Evolutionary conservation across 2,329 filamentous ascomycete genomes (phyloP).

Genomic region (Cladosporium sp.): DNA sequence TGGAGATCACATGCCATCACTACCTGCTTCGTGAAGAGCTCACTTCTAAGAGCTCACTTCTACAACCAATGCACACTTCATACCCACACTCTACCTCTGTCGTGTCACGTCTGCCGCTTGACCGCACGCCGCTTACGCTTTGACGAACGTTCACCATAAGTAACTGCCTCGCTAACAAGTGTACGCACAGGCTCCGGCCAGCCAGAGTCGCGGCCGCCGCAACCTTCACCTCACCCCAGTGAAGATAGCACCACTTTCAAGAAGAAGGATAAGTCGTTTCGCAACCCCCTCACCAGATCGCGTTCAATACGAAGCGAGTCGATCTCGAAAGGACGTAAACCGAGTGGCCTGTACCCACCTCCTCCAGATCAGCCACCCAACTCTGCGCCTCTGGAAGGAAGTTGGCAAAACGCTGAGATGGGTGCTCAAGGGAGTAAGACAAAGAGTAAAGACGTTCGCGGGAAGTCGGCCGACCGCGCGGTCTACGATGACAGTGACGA

Average conservation of each 20-base stretch:
- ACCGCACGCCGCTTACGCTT: not conserved
- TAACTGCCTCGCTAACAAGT: not conserved
- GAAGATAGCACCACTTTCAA: conserved; percentile 23
- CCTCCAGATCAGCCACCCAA: conserved; percentile 22
- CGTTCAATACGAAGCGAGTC: conserved; percentile 28
- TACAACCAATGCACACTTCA: no score
- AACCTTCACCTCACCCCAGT: conserved; percentile 21
- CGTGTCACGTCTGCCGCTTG: not conserved
- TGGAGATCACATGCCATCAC: not conserved
- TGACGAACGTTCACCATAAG: not conserved
- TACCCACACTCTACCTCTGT: not conserved
- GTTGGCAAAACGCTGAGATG: conserved; percentile 22
- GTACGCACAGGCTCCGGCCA: not conserved
- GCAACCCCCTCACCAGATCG: conserved; percentile 22
- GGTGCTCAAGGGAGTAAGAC: conserved; percentile 17
- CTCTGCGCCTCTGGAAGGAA: conserved; percentile 23
- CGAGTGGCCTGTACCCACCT: conserved; percentile 11
- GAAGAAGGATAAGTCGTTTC: conserved; percentile 23
- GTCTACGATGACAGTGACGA: conserved; percentile 22
- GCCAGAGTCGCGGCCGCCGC: conserved; percentile 14
- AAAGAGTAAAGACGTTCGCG: conserved; percentile 24
- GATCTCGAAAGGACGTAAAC: conserved; percentile 21
- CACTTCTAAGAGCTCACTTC: no score
- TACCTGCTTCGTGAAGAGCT: no score
- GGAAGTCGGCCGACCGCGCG: conserved; percentile 29